Base-by-base conservation (phyloP, 2,329 filamentous ascomycete species). In the Orbilia oligospora region DNA sequence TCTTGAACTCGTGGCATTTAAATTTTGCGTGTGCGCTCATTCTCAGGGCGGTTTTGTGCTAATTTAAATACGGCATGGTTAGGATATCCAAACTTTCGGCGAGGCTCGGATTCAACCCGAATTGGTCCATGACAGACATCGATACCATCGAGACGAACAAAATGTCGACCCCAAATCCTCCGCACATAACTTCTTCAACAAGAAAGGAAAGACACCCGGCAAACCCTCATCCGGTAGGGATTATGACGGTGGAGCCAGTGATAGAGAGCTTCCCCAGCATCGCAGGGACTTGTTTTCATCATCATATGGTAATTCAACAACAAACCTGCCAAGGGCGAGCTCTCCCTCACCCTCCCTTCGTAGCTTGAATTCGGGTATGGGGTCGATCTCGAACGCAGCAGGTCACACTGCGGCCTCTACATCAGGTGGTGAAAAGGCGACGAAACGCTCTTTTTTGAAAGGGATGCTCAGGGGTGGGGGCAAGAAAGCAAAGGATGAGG, bases 1-100 rank as follows among this genome's bases (percentile, higher is more conserved):
- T 12, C 56, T 61, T 61, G 56, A 61, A 61, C 18, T 44, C 36
- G 20, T 44, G 33, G 20, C 33, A 16, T 61, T 61, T 61, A 63
- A 49, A 14, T 46, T 20, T 18, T 41, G 41, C 46, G 49, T 48
- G 33, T 24, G 56, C 20, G 36, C 20, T 51, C 12, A 4, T 61
- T 27, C 12, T 12, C 20, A 41, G 36, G 18, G 18, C 20, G 18
- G 33, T 44, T 61, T 61, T 61, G 56, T 41, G 55, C 27, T 76
- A 65, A 46, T 63, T 58, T n/a, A 46, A 36, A 49, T 30, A 30
- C 8, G 44, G 44, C 27, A 48, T 36, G n/a, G 24, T 33, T 82
- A 92, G 90, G 92, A 94, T 83, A 92, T 94, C 82, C 89, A 89
- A 55, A 89, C 90, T 80, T 93, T 91, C 85, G 92, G 92, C 77